Evolutionary conservation across 345 rosid genomes (phyloP), one percentile per base, ranked within the genome.

Genomic region (Gossypium bickii): DNA sequence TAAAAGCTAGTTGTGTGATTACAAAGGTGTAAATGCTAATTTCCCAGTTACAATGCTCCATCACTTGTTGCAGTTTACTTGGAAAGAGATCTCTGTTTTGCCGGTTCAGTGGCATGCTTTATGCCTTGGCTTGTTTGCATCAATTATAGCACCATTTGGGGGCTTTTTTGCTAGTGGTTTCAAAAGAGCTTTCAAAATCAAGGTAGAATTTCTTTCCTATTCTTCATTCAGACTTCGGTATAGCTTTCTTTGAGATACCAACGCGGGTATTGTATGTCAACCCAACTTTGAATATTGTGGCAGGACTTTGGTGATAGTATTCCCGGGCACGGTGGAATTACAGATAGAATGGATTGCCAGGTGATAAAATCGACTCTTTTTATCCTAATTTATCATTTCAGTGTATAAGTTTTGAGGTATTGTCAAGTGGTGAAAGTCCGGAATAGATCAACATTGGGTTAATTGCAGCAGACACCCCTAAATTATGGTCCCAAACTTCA

Each of bases 231-330:
- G 48, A 61, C 60, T 18, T 22, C 15, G 69, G 38, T 12, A 7
- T 43, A 9, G 3, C 34, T 10, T 47, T 29, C 60, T 53, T 49
- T 29, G 49, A 45, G 57, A 24, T 45, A 17, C 48, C 9, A 45
- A 45, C 44, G 17, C 47, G 4, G 7, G 41, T 47, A 22, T 12
- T 17, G 61, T 47, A 57, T 24, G 49, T 34, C 59, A 49, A 51
- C 38, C 24, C 51, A 10, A 24, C 67, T 55, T 20, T 20, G 57
- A 8, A 43, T 29, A 53, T 76, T 68, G 59, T 52, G 2, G 27
- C 91, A 95, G 98, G 99, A 95, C 81, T 95, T 95, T 81, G 98
- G 99, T 69, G 99, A 95, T 82, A 95, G 99, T 75, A 95, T 95
- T 77, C 98, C 99, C n/a, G 99, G 99, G 66, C 99, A 95, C 83